phyloP scores from a whole-genome alignment of 345 rosid genomes.

The Gossypium thurberi region DNA sequence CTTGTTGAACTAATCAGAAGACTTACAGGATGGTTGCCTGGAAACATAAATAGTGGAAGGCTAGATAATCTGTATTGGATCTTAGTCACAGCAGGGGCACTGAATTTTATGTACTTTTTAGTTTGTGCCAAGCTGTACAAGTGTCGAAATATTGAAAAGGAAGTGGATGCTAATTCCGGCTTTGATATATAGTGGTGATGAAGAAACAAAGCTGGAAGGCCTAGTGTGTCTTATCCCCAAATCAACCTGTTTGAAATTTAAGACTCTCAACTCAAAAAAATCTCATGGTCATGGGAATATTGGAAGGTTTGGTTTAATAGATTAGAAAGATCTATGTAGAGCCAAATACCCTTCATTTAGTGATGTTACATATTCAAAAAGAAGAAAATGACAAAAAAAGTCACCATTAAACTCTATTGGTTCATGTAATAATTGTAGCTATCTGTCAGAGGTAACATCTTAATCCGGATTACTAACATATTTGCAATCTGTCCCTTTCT shows the following conservation, averaged over 20 bases:
- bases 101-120: constrained; percentile 8
- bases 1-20: constrained; percentile 23
- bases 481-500: neutral
- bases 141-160: neutral
- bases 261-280: neutral
- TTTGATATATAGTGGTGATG: neutral
- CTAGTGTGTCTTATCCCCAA: neutral
- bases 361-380: neutral
- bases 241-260: neutral
- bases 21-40: constrained; percentile 33
- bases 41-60: constrained; percentile 32
- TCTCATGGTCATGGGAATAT: neutral
- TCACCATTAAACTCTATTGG: neutral
- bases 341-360: neutral
- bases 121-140: constrained; percentile 10
- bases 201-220: neutral
- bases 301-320: neutral
- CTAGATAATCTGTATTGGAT: constrained; percentile 33
- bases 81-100: neutral
- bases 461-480: too few relatives aligned
- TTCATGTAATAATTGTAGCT: neutral
- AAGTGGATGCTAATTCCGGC: neutral
- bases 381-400: neutral
- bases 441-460: too few relatives aligned
- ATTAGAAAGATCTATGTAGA: neutral